These are phyloP conservation scores for Aspergillus asperescens DNA, from an alignment of 495 filamentous ascomycete genomes.

Conservation along the genomic window DNA sequence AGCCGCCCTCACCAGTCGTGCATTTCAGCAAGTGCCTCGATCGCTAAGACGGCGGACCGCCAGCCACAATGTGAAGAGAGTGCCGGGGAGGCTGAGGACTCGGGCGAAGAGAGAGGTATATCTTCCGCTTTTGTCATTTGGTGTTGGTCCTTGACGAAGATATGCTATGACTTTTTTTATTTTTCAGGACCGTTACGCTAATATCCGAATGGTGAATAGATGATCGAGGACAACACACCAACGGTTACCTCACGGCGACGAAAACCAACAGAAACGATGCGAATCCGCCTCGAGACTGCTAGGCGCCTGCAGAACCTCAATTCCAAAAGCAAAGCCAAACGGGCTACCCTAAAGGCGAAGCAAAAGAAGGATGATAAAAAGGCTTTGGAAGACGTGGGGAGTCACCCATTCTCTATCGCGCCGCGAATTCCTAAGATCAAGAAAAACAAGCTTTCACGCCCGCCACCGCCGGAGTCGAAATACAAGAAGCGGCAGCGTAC, in stretches of 20 bases:
- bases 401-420: conserved; percentile 37
- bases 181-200: neutral
- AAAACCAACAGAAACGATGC: conserved; percentile 63
- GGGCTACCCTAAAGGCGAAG: conserved; percentile 31
- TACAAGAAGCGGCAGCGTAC: conserved; percentile 79
- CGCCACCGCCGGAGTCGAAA: conserved; percentile 59
- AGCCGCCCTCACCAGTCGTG: conserved; percentile 59
- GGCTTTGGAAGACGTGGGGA: conserved; percentile 28
- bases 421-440: conserved; percentile 62
- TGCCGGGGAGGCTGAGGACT: conserved; percentile 71
- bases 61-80: conserved; percentile 87
- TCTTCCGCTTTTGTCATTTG: neutral
- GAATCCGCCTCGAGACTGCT: conserved; percentile 77
- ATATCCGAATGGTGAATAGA: conserved; percentile 36
- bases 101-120: conserved; percentile 67
- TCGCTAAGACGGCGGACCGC: conserved; percentile 80
- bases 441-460: conserved; percentile 61
- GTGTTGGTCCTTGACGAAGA: neutral
- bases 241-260: conserved; percentile 66
- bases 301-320: conserved; percentile 65
- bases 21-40: conserved; percentile 85
- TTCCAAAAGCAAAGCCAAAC: conserved; percentile 48
- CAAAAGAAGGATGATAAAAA: conserved; percentile 29
- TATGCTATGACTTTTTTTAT: neutral
- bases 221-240: conserved; percentile 88